Conservation (phyloP, 495 filamentous ascomycete genomes). For the Daldinia vernicosa region DNA sequence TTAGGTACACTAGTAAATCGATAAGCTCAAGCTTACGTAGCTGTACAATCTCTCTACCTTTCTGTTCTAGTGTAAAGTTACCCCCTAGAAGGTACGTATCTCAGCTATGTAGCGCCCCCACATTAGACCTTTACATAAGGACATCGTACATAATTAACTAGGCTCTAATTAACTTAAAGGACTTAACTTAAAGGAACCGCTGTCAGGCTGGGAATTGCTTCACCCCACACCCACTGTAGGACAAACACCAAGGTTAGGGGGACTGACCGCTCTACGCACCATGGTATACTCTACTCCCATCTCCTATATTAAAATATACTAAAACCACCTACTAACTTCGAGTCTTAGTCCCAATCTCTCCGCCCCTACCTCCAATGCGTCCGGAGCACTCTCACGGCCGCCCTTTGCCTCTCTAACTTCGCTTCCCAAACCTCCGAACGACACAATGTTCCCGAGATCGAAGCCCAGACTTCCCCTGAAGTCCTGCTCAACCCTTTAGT, state of each 20-base stretch:
- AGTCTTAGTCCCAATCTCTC: constrained; percentile 92
- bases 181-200: neutral
- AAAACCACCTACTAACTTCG: constrained; percentile 16
- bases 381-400: constrained; percentile 90
- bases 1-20: too few species aligned
- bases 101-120: constrained; percentile 15
- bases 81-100: neutral
- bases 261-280: constrained; percentile 9
- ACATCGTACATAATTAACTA: too few species aligned
- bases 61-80: too few species aligned
- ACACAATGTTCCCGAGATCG: constrained; percentile 97
- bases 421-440: constrained; percentile 94
- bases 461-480: constrained; percentile 90
- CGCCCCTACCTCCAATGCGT: constrained; percentile 97
- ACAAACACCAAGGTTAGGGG: constrained; percentile 20
- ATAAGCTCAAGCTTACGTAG: too few species aligned
- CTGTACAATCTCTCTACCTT: too few species aligned
- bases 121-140: constrained; percentile 17
- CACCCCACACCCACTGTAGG: constrained; percentile 25
- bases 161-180: neutral
- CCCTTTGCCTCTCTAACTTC: constrained; percentile 95
- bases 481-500: constrained; percentile 90
- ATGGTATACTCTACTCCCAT: constrained; percentile 33
- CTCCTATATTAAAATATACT: neutral
- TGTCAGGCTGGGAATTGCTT: constrained; percentile 34